These are phyloP conservation scores for Bruguiera hainesii DNA, from an alignment of 441 rosid species.

Conservation along the genomic window DNA sequence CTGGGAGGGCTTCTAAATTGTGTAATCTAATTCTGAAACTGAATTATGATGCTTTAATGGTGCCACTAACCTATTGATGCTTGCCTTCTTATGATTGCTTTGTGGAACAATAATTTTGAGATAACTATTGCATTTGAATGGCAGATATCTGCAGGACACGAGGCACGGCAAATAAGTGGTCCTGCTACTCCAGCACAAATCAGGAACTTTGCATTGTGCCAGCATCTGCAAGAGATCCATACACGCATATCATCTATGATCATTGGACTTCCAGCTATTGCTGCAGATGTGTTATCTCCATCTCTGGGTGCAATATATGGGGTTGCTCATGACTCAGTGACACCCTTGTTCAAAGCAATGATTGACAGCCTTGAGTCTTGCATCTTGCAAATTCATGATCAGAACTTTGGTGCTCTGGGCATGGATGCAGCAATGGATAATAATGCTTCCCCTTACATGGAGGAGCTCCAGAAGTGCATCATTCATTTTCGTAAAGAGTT, in stretches of 20 bases:
- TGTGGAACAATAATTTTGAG: constrained; percentile 10
- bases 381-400: constrained; percentile 88
- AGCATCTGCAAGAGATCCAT: constrained; percentile 92
- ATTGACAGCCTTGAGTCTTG: constrained; percentile 85
- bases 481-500: constrained; percentile 89
- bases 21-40: not conserved
- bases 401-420: constrained; percentile 66
- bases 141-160: constrained; percentile 96
- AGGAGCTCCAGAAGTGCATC: constrained; percentile 79
- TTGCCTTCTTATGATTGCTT: constrained; percentile 4
- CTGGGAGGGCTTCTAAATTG: not conserved
- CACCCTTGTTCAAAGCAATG: constrained; percentile 91
- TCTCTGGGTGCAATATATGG: constrained; percentile 70
- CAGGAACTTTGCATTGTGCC: constrained; percentile 84
- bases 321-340: constrained; percentile 85
- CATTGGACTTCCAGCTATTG: constrained; percentile 61
- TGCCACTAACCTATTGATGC: not conserved
- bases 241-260: constrained; percentile 68
- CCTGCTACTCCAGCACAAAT: constrained; percentile 83
- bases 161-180: constrained; percentile 85
- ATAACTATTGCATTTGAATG: constrained; percentile 23
- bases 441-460: constrained; percentile 94
- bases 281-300: constrained; percentile 76
- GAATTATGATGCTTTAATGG: not conserved
- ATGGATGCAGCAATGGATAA: constrained; percentile 84